Evolutionary conservation across 2,329 filamentous ascomycete genomes (phyloP), one percentile per base, ranked within the genome.

Genomic region (Davidsoniella virescens): DNA sequence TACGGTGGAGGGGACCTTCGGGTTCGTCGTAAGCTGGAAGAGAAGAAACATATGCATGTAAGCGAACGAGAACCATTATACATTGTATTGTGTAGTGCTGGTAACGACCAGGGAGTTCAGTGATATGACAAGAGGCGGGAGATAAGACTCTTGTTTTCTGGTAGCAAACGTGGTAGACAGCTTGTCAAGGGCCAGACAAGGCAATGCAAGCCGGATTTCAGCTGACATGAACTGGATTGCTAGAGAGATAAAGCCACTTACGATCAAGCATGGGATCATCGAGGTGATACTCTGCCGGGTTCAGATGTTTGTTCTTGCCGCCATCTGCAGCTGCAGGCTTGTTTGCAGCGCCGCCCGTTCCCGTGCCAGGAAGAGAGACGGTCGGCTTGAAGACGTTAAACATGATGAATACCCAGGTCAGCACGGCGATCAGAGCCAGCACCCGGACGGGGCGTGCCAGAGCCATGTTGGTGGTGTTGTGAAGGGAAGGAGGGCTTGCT

Each of bases 181-280:
- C 29, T 9, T 33, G 29, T 33, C 8, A 33, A 17, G 39, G 16
- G 20, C 4, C 20, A 23, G 20, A 23, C 20, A 23, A 9, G 29
- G 29, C 29, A 12, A 33, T 2, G 29, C 29, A 33, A 33, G 9
- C 29, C 4, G 12, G 29, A 12, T 12, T 12, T 33, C 29, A 12
- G 12, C 29, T 33, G 3, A 33, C 8, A 12, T 9, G 29, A 9
- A 12, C 29, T 12, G 12, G 29, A 33, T 33, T 33, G 8, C 12
- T 4, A 18, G 4, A 25, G 26, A 38, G 10, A 44, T 3, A 36
- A 33, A 33, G 33, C 37, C 54, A 66, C 84, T 63, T 71, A 94
- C 88, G 79, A 65, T 95, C 87, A 60, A 88, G 64, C 60, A 90
- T 86, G 50, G 90, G 90, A 66, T 96, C 90, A 54, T 78, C 75